phyloP scores from a whole-genome alignment of 73 alveolate species.

The Blepharisma stoltei region DNA sequence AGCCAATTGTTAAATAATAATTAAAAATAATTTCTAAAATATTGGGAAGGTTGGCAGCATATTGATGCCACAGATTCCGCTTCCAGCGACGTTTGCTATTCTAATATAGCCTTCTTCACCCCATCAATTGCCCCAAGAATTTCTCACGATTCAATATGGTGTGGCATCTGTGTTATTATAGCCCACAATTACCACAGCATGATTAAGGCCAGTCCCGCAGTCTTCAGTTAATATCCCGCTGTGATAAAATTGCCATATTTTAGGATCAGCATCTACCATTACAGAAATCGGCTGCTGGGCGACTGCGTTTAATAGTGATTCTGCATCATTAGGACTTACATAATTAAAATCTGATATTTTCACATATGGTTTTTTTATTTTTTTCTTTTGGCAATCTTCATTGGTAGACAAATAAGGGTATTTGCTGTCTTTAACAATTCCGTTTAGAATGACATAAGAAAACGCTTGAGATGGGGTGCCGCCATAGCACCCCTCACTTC shows the following conservation, averaged over 20 bases:
- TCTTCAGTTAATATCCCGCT: conserved; percentile 37
- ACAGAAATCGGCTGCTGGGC: conserved; percentile 37
- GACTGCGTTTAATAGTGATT: conserved; percentile 18
- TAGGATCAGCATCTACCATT: conserved; percentile 37
- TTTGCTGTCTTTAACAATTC: conserved; percentile 40
- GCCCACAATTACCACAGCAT: conserved; percentile 47
- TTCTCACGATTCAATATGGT: conserved; percentile 32
- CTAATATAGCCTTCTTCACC: conserved; percentile 51
- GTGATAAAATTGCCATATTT: conserved; percentile 37
- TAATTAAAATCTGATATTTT: conserved; percentile 11
- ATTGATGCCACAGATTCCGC: conserved; percentile 8
- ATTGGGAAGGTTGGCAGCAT: background rate
- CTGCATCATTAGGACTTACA: conserved; percentile 23
- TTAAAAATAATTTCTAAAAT: background rate
- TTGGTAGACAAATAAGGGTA: conserved; percentile 52
- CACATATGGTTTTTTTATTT: background rate
- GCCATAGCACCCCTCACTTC: conserved; percentile 80
- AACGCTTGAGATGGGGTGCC: conserved; percentile 74
- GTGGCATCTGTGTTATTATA: conserved; percentile 23
- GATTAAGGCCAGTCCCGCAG: conserved; percentile 40
- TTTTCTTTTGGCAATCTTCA: conserved; percentile 24
- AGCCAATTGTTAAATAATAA: too few relatives aligned
- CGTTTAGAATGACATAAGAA: conserved; percentile 32
- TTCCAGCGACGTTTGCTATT: conserved; percentile 16
- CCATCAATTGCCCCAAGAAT: conserved; percentile 58